Evolutionary conservation across 192 early-diverging fungal species (phyloP).

Genomic region (Physocladia obscura): DNA sequence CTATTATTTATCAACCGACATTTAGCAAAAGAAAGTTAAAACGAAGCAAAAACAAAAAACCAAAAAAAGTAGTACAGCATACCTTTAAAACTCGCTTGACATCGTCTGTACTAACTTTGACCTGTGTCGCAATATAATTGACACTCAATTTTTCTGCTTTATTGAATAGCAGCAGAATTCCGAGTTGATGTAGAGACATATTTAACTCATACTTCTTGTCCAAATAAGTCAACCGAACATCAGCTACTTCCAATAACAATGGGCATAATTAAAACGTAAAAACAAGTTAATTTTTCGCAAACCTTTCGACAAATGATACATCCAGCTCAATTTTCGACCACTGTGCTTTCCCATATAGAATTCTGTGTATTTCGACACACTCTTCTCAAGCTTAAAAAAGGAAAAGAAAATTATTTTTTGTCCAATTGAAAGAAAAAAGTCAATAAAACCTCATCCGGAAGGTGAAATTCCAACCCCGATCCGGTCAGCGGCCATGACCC

Average conservation of each 20-base stretch:
- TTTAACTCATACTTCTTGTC: constrained; percentile 80
- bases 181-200: constrained; percentile 70
- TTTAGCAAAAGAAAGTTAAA: not conserved
- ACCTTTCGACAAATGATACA: constrained; percentile 80
- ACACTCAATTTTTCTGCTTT: constrained; percentile 39
- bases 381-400: constrained; percentile 57
- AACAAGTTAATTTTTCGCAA: too few species aligned
- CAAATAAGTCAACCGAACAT: constrained; percentile 62
- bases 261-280: not conserved
- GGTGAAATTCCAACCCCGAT: constrained; percentile 28
- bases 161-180: constrained; percentile 71
- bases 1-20: too few species aligned
- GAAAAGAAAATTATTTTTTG: not conserved
- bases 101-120: constrained; percentile 55
- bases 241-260: constrained; percentile 26
- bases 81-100: constrained; percentile 61
- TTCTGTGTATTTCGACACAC: constrained; percentile 64
- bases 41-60: not conserved
- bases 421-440: not conserved
- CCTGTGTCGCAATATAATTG: constrained; percentile 57
- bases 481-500: constrained; percentile 76
- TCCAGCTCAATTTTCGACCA: constrained; percentile 78
- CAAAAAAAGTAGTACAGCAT: not conserved
- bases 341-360: constrained; percentile 73
- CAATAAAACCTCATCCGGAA: constrained; percentile 45